phyloP scores from a whole-genome alignment of 331 rosid species.

The Stylosanthes scabra region DNA sequence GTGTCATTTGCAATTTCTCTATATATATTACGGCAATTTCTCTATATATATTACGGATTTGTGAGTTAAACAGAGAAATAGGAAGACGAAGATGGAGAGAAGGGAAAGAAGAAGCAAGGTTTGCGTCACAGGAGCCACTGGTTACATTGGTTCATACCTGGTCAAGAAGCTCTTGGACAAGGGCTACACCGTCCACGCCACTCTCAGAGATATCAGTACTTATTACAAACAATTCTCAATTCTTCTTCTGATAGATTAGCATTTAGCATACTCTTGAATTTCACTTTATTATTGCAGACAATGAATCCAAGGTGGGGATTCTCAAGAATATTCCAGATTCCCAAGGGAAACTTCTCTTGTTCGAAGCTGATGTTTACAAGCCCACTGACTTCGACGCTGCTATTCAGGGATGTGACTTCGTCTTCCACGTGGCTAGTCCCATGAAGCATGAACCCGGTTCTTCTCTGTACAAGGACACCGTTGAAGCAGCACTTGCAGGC shows the following conservation, averaged over 20 bases:
- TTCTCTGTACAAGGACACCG: conserved; percentile 41
- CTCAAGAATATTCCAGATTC: conserved; percentile 55
- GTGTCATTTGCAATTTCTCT: too few species aligned
- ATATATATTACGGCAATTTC: too few species aligned
- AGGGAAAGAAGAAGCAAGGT: conserved; percentile 46
- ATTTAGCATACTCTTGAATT: not conserved
- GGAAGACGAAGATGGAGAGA: too few species aligned
- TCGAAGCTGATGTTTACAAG: conserved; percentile 60
- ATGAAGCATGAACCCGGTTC: conserved; percentile 33
- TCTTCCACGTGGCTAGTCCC: conserved; percentile 70
- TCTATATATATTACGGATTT: too few species aligned
- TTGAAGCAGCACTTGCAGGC: conserved; percentile 56
- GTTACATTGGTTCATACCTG: conserved; percentile 56
- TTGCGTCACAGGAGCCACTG: conserved; percentile 67
- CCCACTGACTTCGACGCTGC: conserved; percentile 52
- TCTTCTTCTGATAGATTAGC: too few species aligned
- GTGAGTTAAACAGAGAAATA: too few species aligned
- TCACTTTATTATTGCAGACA: conserved; percentile 43
- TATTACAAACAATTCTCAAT: too few species aligned
- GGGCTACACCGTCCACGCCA: conserved; percentile 66
- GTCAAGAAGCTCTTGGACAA: conserved; percentile 58
- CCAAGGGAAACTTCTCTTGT: conserved; percentile 48
- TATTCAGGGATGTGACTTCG: conserved; percentile 57
- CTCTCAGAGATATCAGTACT: conserved; percentile 64
- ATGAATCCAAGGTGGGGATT: conserved; percentile 45